Percentiles rank a stretch among this genome's conserved stretches.
These are phyloP conservation scores for Phytophthora pisi DNA, from an alignment of 352 stramenopile species.

Conservation along the genomic window DNA sequence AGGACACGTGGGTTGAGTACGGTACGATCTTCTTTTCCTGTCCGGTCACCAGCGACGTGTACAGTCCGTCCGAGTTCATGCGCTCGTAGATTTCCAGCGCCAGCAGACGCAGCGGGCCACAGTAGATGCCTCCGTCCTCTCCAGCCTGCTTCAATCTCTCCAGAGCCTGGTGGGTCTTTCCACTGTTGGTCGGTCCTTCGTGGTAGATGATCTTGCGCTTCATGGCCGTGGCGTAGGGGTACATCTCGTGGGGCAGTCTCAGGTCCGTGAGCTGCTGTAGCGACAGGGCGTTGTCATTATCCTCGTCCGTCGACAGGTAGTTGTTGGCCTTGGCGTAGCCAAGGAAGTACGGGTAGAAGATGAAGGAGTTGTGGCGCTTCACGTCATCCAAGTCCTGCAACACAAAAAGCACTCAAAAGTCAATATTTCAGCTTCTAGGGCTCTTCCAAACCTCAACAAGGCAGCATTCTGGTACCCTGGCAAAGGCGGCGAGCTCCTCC, in stretches of 20 bases:
- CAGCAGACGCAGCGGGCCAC: conserved; percentile 93
- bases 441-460: background rate
- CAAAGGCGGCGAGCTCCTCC: conserved; percentile 62
- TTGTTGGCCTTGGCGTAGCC: conserved; percentile 54
- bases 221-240: conserved; percentile 81
- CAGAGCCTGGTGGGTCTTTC: conserved; percentile 96
- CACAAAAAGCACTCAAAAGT: conserved; percentile 9
- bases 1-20: conserved; percentile 83
- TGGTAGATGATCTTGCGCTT: conserved; percentile 91
- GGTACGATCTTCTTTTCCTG: conserved; percentile 94
- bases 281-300: conserved; percentile 47
- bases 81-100: conserved; percentile 96
- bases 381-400: conserved; percentile 52
- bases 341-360: conserved; percentile 83
- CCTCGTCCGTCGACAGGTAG: conserved; percentile 41
- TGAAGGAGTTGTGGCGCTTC: conserved; percentile 59
- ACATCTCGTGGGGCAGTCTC: conserved; percentile 80
- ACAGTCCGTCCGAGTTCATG: conserved; percentile 93
- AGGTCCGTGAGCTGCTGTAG: conserved; percentile 81
- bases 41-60: conserved; percentile 95
- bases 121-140: conserved; percentile 91
- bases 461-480: conserved; percentile 19
- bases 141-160: conserved; percentile 91
- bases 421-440: conserved; percentile 18
- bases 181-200: conserved; percentile 95